These are phyloP conservation scores for Rubus idaeus DNA, from an alignment of 306 rosid species.

Conservation along the genomic window DNA sequence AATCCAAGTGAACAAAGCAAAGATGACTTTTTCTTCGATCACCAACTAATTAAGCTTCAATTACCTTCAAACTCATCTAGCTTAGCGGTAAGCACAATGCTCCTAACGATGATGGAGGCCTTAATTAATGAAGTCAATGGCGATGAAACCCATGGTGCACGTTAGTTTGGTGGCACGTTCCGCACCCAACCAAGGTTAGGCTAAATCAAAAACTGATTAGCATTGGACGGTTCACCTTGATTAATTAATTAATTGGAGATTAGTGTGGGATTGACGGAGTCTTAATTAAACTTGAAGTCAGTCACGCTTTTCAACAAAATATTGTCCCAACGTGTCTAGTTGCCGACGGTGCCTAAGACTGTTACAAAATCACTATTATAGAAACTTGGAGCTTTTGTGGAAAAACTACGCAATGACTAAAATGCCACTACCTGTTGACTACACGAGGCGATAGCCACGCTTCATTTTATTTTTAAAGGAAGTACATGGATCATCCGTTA, in stretches of 20 bases:
- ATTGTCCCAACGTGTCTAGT: background rate
- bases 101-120: background rate
- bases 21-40: background rate
- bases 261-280: background rate
- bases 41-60: background rate
- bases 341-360: conserved; percentile 6
- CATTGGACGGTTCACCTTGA: conserved; percentile 1
- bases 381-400: too few relatives aligned
- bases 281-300: background rate
- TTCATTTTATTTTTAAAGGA: too few relatives aligned
- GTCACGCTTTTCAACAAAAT: conserved; percentile 3
- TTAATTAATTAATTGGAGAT: background rate
- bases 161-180: background rate
- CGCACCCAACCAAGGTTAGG: background rate
- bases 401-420: background rate
- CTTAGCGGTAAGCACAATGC: too few relatives aligned
- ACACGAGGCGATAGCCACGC: too few relatives aligned
- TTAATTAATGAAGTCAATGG: conserved; percentile 11
- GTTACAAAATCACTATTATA: background rate
- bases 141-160: conserved; percentile 19
- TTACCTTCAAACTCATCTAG: background rate
- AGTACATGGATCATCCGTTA: too few relatives aligned
- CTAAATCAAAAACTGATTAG: background rate
- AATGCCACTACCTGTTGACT: conserved; percentile 4
- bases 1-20: background rate